Base-by-base conservation (phyloP, 169 alveolate species). In the Plasmodium knowlesi region DNA sequence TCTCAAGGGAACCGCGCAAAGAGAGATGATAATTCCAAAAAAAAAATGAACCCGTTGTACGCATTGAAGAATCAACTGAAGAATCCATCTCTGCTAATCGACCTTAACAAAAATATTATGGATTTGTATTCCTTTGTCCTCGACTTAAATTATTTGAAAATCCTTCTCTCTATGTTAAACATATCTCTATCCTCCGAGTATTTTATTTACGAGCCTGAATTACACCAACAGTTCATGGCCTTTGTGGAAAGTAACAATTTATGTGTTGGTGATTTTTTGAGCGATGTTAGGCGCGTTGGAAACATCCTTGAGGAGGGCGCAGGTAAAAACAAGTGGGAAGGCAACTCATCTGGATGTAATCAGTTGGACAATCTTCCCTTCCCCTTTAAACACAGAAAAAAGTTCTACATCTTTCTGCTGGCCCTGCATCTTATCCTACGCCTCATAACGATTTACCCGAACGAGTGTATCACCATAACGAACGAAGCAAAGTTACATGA, bases 171-270 rank as follows among this genome's bases (percentile, higher is more conserved):
- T 3, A 79, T 89, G 78, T 10, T 89, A 50, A 89, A 89, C 22
- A 89, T 73, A 19, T 89, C 91, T 53, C 34, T 89, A 2, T 89
- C 94, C 9, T 37, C 91, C 2, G 94, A 89, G 72, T 78, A 81
- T 41, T 89, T 89, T 89, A 80, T 89, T 2, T 89, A 89, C 82
- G 80, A 73, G 57, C 34, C 14, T 2, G 84, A 80, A 16, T 30
- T 70, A 19, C 83, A 61, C 37, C 61, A 89, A 50, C 71, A 89
- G 5, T 80, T 89, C 46, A 41, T 89, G 57, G 32, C 70, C 22
- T 80, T 79, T 72, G 46, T 78, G 25, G 88, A 89, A 34, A 81
- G 41, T 67, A 78, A 89, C 22, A 67, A 80, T 80, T 19, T 89
- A 39, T 41, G 73, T n/a, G 32, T 89, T 32, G 72, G 34, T 4